Conservation (phyloP, 352 stramenopile species). For the Blastocystis hominis region DNA sequence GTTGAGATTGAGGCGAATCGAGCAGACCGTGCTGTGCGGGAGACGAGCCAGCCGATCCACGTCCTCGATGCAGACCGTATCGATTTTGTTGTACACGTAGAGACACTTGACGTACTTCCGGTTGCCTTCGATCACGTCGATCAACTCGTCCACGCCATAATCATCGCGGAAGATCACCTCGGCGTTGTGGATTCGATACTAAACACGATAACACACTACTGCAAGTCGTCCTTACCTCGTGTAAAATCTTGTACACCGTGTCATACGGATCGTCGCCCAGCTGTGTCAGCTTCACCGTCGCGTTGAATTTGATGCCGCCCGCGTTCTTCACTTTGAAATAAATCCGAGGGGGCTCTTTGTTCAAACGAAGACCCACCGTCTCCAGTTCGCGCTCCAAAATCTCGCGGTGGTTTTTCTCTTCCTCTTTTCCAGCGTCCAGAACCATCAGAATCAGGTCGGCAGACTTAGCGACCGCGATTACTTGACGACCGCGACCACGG, state of each 20-base stretch:
- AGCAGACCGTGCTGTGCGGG: conserved; percentile 42
- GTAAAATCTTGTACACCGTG: conserved; percentile 66
- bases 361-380: conserved; percentile 91
- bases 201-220: conserved; percentile 71
- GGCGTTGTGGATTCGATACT: conserved; percentile 95
- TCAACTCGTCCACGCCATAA: conserved; percentile 88
- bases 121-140: conserved; percentile 96
- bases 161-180: conserved; percentile 93
- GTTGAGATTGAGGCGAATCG: conserved; percentile 78
- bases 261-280: conserved; percentile 65
- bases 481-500: conserved; percentile 88
- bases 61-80: conserved; percentile 96
- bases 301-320: conserved; percentile 87
- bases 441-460: conserved; percentile 99
- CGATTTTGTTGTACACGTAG: conserved; percentile 99
- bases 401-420: conserved; percentile 86
- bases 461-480: conserved; percentile 93
- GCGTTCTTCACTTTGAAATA: conserved; percentile 84
- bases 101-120: conserved; percentile 93
- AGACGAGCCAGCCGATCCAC: conserved; percentile 64
- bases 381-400: conserved; percentile 96
- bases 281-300: conserved; percentile 84
- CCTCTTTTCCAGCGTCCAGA: conserved; percentile 89
- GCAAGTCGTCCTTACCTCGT: neutral
- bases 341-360: conserved; percentile 88